Conservation (phyloP, 192 early-diverging fungal species). For the Coemansia sp. region DNA sequence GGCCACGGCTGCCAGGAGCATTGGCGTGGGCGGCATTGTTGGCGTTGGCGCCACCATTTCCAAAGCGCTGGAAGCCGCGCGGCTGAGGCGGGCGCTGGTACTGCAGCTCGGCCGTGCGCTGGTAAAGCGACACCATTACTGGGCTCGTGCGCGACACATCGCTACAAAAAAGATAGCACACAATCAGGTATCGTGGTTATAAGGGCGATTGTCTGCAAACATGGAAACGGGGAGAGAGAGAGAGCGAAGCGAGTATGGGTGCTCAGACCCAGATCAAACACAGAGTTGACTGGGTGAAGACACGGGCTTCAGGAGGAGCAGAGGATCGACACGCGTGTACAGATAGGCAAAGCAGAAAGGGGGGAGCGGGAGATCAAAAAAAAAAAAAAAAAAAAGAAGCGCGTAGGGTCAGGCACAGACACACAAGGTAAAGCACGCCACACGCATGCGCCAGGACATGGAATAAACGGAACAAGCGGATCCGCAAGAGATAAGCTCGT, state of each 20-base stretch:
- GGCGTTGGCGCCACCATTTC: constrained; percentile 17
- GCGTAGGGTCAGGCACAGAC: background rate
- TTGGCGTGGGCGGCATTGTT: constrained; percentile 10
- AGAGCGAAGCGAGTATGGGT: background rate
- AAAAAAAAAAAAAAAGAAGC: background rate
- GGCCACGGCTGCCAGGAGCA: constrained; percentile 23
- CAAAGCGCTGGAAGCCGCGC: constrained; percentile 52
- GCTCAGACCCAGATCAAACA: background rate
- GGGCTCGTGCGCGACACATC: constrained; percentile 52
- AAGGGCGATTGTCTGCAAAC: background rate
- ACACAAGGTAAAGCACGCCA: background rate
- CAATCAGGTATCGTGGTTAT: background rate
- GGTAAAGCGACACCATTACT: constrained; percentile 56
- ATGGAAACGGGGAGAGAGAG: constrained; percentile 1
- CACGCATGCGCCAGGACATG: background rate
- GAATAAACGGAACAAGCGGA: constrained; percentile 4
- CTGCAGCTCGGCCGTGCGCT: constrained; percentile 54
- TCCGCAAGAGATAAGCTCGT: background rate
- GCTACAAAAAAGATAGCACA: constrained; percentile 14
- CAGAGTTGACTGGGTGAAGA: background rate
- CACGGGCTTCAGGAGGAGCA: background rate
- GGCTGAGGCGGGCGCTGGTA: constrained; percentile 50
- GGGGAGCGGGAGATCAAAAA: constrained; percentile 5
- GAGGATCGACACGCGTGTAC: constrained; percentile 12
- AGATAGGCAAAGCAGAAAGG: constrained; percentile 4